Evolutionary conservation across 257 asterid genomes (phyloP), one percentile per base, ranked within the genome.

Genomic region (Primulina tabacum): DNA sequence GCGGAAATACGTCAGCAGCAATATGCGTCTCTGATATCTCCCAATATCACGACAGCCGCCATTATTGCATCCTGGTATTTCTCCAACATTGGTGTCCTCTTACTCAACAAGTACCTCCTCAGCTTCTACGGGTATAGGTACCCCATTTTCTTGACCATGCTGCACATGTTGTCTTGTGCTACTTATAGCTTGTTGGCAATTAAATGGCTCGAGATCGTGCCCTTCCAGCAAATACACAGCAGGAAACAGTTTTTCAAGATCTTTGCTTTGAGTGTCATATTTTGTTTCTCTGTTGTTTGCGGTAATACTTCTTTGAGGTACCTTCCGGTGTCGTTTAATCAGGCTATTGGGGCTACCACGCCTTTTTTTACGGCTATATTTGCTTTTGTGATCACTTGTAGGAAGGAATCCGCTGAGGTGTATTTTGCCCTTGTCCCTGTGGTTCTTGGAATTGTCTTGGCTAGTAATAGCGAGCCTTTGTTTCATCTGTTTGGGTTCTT

Each of bases 351-450:
- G 21, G 97, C 97, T 0, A 90, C 97, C 16, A 93, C 99, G 9
- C 97, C 97, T 0, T 93, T 93, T 63, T 93, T 93, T 69, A 93
- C 99, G 0, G 97, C 99, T 9, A 86, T 93, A 53, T 93, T 93
- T 69, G 96, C 97, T 1, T 93, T 90, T 63, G 74, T 89, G 7
- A 87, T 94, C 37, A 91, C 91, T 2, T 91, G 87, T 62, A 86
- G 86, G 75, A 91, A 84, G 69, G 99, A 94, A 64, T 77, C 97
- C 2, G 92, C 88, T 1, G 95, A 91, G 89, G 97, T 91, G 26
- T 94, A 94, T 67, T 34, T 88, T 2, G 97, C 99, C 0, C 92
- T 94, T 6, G 79, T 94, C 1, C 99, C 99, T 4, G 97, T 94
- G 35, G 99, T 91, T 33, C 69, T 94, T 16, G 97, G 99, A 60